A percentile compares a stretch with the other conserved stretches of the same genome.
These are phyloP conservation scores for Saussurea involucrata DNA, from an alignment of 129 eudicot genomes.

Conservation along the genomic window DNA sequence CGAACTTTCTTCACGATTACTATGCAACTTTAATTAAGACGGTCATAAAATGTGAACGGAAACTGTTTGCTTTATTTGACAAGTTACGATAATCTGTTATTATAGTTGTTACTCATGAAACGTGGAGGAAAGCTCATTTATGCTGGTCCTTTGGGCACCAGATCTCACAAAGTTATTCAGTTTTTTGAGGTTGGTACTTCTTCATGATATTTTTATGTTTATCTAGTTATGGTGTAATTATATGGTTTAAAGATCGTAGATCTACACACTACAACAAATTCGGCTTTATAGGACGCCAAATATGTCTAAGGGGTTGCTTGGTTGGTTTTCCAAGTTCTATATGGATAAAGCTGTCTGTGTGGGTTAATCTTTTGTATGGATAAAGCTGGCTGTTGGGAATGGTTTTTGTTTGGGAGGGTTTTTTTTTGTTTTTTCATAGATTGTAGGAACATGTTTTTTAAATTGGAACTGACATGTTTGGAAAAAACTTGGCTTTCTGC, in stretches of 20 bases:
- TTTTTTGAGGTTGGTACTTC: conserved; percentile 62
- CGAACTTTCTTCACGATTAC: not conserved
- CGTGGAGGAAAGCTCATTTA: conserved; percentile 84
- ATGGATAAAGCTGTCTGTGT: too few species aligned
- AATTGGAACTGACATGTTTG: too few species aligned
- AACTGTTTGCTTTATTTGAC: not conserved
- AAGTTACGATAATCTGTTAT: not conserved
- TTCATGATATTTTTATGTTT: not conserved
- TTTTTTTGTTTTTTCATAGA: too few species aligned
- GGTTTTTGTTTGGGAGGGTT: too few species aligned
- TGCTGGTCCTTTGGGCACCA: conserved; percentile 81
- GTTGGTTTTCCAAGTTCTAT: too few species aligned
- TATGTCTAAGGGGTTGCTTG: not conserved
- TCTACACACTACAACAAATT: not conserved
- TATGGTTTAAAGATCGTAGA: not conserved
- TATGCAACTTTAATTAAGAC: not conserved
- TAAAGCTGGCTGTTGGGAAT: too few species aligned
- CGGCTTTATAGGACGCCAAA: not conserved
- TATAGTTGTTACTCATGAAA: conserved; percentile 79
- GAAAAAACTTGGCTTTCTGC: too few species aligned
- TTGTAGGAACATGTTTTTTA: too few species aligned
- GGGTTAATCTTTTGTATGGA: too few species aligned
- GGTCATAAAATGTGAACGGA: not conserved
- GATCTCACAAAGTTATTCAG: conserved; percentile 58
- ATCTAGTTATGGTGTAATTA: not conserved